phyloP scores from a whole-genome alignment of 768 basidiomycete genomes.

The Calocybe cyanea region DNA sequence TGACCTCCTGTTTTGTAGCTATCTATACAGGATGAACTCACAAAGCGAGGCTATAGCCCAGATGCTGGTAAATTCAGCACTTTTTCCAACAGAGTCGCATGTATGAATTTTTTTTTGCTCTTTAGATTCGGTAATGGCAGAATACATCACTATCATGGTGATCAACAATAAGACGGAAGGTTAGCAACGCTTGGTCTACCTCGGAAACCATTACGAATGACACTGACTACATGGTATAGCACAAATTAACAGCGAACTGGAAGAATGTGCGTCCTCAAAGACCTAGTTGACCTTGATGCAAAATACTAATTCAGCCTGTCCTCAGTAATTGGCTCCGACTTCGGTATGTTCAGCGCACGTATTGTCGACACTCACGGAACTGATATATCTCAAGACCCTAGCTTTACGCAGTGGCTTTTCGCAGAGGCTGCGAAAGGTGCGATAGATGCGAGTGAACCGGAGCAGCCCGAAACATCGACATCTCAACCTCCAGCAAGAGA shows the following conservation, averaged over 20 bases:
- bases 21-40: constrained; percentile 81
- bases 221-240: constrained; percentile 37
- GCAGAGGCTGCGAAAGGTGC: constrained; percentile 70
- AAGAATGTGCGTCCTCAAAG: constrained; percentile 57
- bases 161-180: constrained; percentile 87
- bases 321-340: constrained; percentile 75
- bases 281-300: neutral
- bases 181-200: constrained; percentile 27
- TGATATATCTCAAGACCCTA: constrained; percentile 51
- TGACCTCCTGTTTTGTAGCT: constrained; percentile 36
- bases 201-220: constrained; percentile 1
- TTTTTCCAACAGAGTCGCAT: constrained; percentile 3
- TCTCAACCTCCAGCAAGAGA: constrained; percentile 30
- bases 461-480: constrained; percentile 33
- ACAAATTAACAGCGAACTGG: constrained; percentile 85
- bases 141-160: constrained; percentile 93
- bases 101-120: neutral
- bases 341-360: constrained; percentile 44
- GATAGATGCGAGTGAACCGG: constrained; percentile 42
- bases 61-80: constrained; percentile 60
- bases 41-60: constrained; percentile 64
- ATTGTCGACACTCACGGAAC: constrained; percentile 2
- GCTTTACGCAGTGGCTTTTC: constrained; percentile 90
- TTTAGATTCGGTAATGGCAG: constrained; percentile 85
- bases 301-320: neutral